Evolutionary conservation across 352 stramenopile genomes (phyloP), one percentile per base, ranked within the genome.

Genomic region (Globisporangium emineosum): DNA sequence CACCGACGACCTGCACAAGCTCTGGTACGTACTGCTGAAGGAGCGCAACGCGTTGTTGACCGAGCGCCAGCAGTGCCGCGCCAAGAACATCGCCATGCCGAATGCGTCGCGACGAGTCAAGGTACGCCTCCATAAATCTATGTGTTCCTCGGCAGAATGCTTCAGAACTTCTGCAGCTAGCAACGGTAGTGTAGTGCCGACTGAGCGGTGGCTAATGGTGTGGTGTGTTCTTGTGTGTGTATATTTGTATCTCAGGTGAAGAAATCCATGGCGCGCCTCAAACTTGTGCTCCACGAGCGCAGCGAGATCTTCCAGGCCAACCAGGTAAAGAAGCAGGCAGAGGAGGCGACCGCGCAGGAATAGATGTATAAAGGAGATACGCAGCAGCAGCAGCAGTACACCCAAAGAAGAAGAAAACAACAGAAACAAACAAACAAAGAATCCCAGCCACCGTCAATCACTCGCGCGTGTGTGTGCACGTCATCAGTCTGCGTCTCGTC

Each of bases 1-100:
- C 76, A 99, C 97, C 57, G 94, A 99, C 42, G 97, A 99, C 86
- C 85, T 99, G 57, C 97, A 99, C 83, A 99, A 99, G 80, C 87
- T 99, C 35, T 99, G 97, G 97, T 98, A 94, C 69, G 93, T 99
- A 65, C 77, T 99, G 40, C 96, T 99, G 65, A 99, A 99, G 82
- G 97, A 99, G 78, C 90, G 91, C 64, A 99, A 99, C 69, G 97
- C 97, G 78, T 83, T 99, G 35, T 74, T 99, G 60, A 98, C 97
- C 17, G 97, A 99, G 77, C 79, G 86, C 42, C 81, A 91, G 54
- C 78, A 93, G 43, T 89, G 77, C 62, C 78, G 84, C 61, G 74
- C 76, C 64, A 86, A 91, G 72, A 91, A 90, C 75, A 64, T 94
- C 60, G 55, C 63, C 27, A 90, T 95, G 77, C 79, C 81, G 47